Evolutionary conservation across 306 rosid genomes (phyloP), one percentile per base, ranked within the genome.

Genomic region (Vigna hirtella): DNA sequence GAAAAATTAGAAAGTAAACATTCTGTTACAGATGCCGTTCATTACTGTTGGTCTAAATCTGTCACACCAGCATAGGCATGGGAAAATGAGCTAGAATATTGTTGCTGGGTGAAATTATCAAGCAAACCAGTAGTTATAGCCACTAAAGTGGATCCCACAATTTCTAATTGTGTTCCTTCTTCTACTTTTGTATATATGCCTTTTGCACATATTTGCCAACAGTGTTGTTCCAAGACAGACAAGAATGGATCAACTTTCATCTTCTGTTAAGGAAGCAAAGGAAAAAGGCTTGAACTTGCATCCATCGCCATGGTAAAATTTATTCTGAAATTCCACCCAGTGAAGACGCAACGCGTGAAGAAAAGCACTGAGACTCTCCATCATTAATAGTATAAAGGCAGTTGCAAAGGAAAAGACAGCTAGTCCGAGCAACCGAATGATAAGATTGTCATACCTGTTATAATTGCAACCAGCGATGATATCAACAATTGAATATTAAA

Each of bases 321-420:
- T 93, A 53, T 82, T 90, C 82, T 93, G 98, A 83, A 91, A 93
- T 81, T 93, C 97, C 36, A 93, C 93, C 98, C 97, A 93, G 69
- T 93, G 98, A 77, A 93, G 98, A 85, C 97, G 98, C 84, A 93
- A 70, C 77, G 98, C 97, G 49, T 93, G 98, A 79, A 93, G 98
- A 86, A 93, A 93, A 65, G 98, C 97, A 63, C 98, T 88, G 3
- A 93, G 90, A n/a, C 89, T 84, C 88, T 93, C 97, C 98, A 93
- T 91, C 95, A 93, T 93, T 53, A 93, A 93, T 24, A 93, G 85
- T 81, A 93, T 89, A 81, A 93, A 93, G n/a, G 98, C 98, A 55
- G 98, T 91, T n/a, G 98, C 95, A 82, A 93, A 93, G 70, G 98
- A 86, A 70, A 93, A 93, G 80, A 93, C 93, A 48, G 88, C 87